Evolutionary conservation across 805 yeast genomes (phyloP).

Genomic region (Candida hispaniensis): DNA sequence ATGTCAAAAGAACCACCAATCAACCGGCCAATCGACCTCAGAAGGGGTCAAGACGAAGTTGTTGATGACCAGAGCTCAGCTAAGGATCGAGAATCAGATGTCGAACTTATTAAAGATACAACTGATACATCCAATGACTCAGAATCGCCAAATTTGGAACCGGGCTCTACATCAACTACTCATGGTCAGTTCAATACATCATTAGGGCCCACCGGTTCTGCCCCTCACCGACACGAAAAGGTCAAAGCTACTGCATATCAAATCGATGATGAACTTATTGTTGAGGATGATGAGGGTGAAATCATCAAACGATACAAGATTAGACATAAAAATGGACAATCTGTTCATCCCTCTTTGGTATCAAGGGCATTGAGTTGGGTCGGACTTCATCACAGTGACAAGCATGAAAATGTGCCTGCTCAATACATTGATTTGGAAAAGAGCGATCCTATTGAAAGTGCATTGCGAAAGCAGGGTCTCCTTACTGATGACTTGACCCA

Average conservation of each 20-base stretch:
- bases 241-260: constrained; percentile 58
- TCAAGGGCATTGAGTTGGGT: constrained; percentile 3
- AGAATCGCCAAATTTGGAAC: no score
- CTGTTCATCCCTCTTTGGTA: constrained; percentile 6
- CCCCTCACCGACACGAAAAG: constrained; percentile 16
- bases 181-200: no score
- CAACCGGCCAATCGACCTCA: constrained; percentile 11
- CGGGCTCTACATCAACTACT: no score
- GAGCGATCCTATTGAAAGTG: constrained; percentile 12
- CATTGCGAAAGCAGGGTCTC: constrained; percentile 8
- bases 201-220: no score
- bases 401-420: constrained; percentile 10
- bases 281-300: constrained; percentile 90
- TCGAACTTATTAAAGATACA: no score
- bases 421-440: constrained; percentile 9
- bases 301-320: constrained; percentile 72
- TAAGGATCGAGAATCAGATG: no score
- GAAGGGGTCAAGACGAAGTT: not conserved
- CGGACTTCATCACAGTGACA: no score
- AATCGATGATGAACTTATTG: constrained; percentile 62
- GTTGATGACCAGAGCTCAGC: no score
- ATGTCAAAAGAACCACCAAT: constrained; percentile 15
- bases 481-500: constrained; percentile 1
- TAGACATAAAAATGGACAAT: constrained; percentile 23
- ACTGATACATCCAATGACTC: no score